Base-by-base conservation (phyloP, 805 yeast genomes). In the Starmerella cellae region DNA sequence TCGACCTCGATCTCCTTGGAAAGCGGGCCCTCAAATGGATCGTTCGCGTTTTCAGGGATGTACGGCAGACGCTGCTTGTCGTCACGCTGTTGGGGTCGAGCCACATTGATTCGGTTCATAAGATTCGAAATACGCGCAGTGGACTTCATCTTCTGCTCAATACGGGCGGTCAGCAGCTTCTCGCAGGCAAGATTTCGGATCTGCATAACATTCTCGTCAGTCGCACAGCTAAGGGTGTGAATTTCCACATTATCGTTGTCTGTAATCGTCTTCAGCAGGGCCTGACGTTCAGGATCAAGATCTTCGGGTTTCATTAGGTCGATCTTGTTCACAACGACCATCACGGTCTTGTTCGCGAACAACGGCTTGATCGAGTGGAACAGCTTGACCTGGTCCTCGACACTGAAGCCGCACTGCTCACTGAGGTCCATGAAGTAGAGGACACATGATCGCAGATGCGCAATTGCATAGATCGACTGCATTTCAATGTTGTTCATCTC, bases 401-500 rank as follows among this genome's bases (percentile, higher is more conserved):
- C 77, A 19, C 94, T 77, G 69, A 88, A 91, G 38, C 99, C 99
- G 75, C 99, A 91, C 73, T 88, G 97, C 70, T 91, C 99, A 27
- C 95, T 82, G 55, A 88, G 72, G 71, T 91, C 99, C 98, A 91
- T 91, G 61, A 91, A 91, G 68, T 91, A 91, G 59, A 91, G 66
- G 35, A 91, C 95, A 63, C 96, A 83, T 23, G 97, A 87, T 62
- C 97, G 77, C 64, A 91, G 75, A 66, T 91, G 98, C 27, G 98
- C 98, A 70, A 91, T 85, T 48, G 98, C 98, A 59, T 91, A 91
- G 59, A 91, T 91, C 39, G 94, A 82, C 69, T 91, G 99, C 98
- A 91, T 91, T 70, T 91, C 99, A 64, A 91, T 91, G 66, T 91
- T 91, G 71, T 91, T 91, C 99, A 91, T 91, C 62, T 91, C 98